phyloP scores from a whole-genome alignment of 78 protist species.

The Diacronema lutheri region DNA sequence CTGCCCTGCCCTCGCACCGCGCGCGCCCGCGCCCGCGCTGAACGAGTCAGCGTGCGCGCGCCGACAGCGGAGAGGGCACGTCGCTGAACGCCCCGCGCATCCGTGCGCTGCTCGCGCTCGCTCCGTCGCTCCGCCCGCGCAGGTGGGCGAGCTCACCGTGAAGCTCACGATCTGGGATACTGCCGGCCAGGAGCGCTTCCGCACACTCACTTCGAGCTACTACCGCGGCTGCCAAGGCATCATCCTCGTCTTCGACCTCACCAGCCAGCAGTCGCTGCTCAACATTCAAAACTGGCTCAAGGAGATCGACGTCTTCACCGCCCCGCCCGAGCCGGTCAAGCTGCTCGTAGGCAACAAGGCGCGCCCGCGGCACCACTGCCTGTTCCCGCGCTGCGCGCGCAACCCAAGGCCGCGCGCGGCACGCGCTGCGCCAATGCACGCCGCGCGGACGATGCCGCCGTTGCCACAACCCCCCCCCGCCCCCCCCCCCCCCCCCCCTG shows the following conservation, averaged over 20 bases:
- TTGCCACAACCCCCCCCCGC: too few relatives aligned
- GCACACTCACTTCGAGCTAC: conserved; percentile 68
- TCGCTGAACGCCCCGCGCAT: too few relatives aligned
- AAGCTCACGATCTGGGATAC: conserved; percentile 86
- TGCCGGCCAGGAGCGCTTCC: conserved; percentile 82
- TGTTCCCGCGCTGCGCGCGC: background rate
- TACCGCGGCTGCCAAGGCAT: conserved; percentile 78
- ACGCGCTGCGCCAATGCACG: conserved; percentile 4
- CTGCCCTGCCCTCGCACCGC: too few relatives aligned
- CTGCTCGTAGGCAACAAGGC: conserved; percentile 69
- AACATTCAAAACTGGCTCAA: conserved; percentile 60
- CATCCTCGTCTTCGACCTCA: conserved; percentile 40
- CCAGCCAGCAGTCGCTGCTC: background rate
- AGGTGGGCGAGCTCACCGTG: conserved; percentile 45
- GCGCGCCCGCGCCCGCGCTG: too few relatives aligned
- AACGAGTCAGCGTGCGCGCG: too few relatives aligned
- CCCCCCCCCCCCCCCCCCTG: too few relatives aligned
- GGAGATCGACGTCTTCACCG: conserved; percentile 61
- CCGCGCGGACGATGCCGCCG: background rate
- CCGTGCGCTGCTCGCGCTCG: too few relatives aligned
- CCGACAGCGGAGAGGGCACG: too few relatives aligned
- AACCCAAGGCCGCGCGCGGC: conserved; percentile 13
- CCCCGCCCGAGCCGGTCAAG: conserved; percentile 34
- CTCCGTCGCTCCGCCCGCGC: background rate
- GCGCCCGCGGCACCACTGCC: background rate